These are phyloP conservation scores for Naumovozyma baii DNA, from an alignment of 805 yeast species.

Conservation along the genomic window DNA sequence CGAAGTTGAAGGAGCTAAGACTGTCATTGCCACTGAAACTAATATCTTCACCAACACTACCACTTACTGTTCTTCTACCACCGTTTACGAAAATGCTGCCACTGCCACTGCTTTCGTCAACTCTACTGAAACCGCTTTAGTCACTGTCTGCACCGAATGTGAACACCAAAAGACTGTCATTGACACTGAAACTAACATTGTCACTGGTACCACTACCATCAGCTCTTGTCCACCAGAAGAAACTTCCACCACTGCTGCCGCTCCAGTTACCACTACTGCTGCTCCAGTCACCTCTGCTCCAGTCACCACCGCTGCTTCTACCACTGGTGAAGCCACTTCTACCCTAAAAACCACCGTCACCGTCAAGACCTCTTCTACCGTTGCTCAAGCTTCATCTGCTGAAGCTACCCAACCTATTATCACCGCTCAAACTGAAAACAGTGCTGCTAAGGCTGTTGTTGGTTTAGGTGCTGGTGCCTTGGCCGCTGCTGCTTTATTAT, in stretches of 20 bases:
- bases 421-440: constrained; percentile 9
- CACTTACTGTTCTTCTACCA: background rate
- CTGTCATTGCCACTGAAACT: background rate
- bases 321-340: background rate
- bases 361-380: background rate
- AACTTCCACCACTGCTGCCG: background rate
- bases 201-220: background rate
- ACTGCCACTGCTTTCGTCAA: no score
- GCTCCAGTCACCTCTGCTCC: background rate
- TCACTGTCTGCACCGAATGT: background rate
- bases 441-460: constrained; percentile 15
- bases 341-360: background rate
- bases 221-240: background rate
- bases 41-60: background rate
- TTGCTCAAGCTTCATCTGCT: background rate
- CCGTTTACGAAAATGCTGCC: no score
- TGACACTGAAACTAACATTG: background rate
- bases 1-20: background rate
- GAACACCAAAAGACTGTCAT: background rate
- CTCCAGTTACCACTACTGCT: background rate
- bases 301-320: background rate
- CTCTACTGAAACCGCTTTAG: background rate
- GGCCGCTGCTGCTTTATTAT: constrained; percentile 17
- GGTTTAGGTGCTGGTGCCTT: constrained; percentile 19
- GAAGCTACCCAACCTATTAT: background rate